Percentiles rank a stretch among this genome's conserved stretches.
These are phyloP conservation scores for Klebsormidium nitens DNA, from an alignment of 139 green algal genomes.

Conservation along the genomic window DNA sequence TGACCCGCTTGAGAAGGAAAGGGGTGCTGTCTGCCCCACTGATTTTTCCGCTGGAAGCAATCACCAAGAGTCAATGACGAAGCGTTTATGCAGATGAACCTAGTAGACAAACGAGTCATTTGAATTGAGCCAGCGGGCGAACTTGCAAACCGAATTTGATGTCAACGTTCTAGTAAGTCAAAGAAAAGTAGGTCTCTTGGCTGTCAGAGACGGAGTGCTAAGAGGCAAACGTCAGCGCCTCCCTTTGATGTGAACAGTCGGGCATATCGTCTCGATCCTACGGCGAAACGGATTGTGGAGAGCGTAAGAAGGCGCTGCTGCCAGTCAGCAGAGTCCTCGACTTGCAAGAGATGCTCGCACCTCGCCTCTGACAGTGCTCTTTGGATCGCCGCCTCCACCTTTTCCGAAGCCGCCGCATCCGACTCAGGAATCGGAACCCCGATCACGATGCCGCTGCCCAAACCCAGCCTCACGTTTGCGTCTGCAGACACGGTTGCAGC, in stretches of 20 bases:
- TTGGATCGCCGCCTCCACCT: slow-evolving; percentile 47
- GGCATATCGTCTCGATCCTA: slow-evolving; percentile 1
- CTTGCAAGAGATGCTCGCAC: slow-evolving; percentile 33
- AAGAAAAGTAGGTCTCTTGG: too few relatives aligned
- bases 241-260: too few relatives aligned
- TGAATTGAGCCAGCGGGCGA: too few relatives aligned
- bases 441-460: slow-evolving; percentile 39
- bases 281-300: neutral
- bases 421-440: slow-evolving; percentile 23
- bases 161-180: too few relatives aligned
- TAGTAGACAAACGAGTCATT: too few relatives aligned
- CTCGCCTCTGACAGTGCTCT: slow-evolving; percentile 67
- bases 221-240: too few relatives aligned
- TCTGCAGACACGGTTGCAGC: slow-evolving; percentile 14
- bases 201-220: too few relatives aligned
- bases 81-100: too few relatives aligned
- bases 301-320: neutral
- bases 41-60: neutral
- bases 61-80: neutral
- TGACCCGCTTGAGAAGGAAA: slow-evolving; percentile 82
- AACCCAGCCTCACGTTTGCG: slow-evolving; percentile 14
- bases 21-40: slow-evolving; percentile 77
- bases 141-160: neutral
- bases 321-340: neutral
- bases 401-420: slow-evolving; percentile 10